Conservation (phyloP, 2,329 filamentous ascomycete genomes). For the Thermothelomyces thermophilus region DNA sequence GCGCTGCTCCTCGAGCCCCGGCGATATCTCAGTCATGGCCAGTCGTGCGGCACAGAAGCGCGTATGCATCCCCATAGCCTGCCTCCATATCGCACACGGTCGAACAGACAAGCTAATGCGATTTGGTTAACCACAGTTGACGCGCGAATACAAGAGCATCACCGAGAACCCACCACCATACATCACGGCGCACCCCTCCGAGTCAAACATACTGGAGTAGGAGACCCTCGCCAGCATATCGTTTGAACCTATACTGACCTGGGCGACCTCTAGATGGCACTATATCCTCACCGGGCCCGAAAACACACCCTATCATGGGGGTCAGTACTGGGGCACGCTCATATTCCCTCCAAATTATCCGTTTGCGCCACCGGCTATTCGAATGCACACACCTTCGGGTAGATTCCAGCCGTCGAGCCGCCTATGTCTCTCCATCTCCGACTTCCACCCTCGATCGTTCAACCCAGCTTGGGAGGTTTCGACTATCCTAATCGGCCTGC, state of each 20-base stretch:
- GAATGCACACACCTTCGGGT: slow-evolving; percentile 96
- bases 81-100: not conserved
- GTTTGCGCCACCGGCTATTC: slow-evolving; percentile 92
- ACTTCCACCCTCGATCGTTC: slow-evolving; percentile 97
- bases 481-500: slow-evolving; percentile 86
- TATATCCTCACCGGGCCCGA: slow-evolving; percentile 94
- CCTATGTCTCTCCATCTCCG: slow-evolving; percentile 90
- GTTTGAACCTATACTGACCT: not conserved
- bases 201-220: slow-evolving; percentile 84
- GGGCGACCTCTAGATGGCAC: slow-evolving; percentile 60
- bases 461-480: slow-evolving; percentile 98
- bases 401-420: slow-evolving; percentile 90
- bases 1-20: not conserved
- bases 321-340: slow-evolving; percentile 97
- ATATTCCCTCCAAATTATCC: slow-evolving; percentile 96
- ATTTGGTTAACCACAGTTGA: slow-evolving; percentile 37
- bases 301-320: slow-evolving; percentile 85
- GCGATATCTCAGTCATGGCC: slow-evolving; percentile 16
- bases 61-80: slow-evolving; percentile 15
- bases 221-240: slow-evolving; percentile 22
- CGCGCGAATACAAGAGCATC: slow-evolving; percentile 57
- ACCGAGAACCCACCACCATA: slow-evolving; percentile 76
- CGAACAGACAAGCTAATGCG: not conserved
- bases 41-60: slow-evolving; percentile 27
- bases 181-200: slow-evolving; percentile 82